Evolutionary conservation across 2,329 filamentous ascomycete genomes (phyloP).

Genomic region (Fusarium avenaceum): DNA sequence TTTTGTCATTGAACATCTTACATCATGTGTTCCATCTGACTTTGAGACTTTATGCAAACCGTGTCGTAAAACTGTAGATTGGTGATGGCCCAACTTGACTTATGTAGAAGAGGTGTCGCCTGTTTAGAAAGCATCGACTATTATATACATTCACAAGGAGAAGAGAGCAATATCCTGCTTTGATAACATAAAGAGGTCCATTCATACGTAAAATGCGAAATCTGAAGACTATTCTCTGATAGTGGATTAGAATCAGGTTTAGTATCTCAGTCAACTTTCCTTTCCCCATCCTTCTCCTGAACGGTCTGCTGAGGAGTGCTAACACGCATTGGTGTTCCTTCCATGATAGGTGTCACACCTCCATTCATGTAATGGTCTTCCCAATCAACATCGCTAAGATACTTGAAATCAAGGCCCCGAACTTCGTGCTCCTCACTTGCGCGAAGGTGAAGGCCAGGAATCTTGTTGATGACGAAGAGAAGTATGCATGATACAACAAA

Average conservation of each 20-base stretch:
- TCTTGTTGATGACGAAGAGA: constrained; percentile 68
- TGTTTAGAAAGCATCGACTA: no score
- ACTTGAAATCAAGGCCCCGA: constrained; percentile 62
- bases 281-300: constrained; percentile 24
- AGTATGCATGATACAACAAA: constrained; percentile 66
- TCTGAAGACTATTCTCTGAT: not conserved
- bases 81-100: no score
- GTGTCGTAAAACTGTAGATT: no score
- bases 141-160: no score
- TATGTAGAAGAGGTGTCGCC: no score
- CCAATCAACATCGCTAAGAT: constrained; percentile 49
- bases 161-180: no score
- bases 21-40: no score
- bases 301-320: constrained; percentile 15
- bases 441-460: constrained; percentile 68
- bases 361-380: constrained; percentile 40
- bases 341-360: constrained; percentile 33
- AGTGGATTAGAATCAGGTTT: not conserved
- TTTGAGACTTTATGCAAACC: no score
- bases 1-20: no score
- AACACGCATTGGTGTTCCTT: constrained; percentile 28
- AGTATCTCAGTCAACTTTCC: constrained; percentile 9
- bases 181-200: no score
- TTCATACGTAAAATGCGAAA: no score
- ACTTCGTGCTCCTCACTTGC: constrained; percentile 68